Evolutionary conservation across 176 grass and related monocot species (phyloP), one percentile per base, ranked within the genome.

Genomic region (Rhynchospora pubera): DNA sequence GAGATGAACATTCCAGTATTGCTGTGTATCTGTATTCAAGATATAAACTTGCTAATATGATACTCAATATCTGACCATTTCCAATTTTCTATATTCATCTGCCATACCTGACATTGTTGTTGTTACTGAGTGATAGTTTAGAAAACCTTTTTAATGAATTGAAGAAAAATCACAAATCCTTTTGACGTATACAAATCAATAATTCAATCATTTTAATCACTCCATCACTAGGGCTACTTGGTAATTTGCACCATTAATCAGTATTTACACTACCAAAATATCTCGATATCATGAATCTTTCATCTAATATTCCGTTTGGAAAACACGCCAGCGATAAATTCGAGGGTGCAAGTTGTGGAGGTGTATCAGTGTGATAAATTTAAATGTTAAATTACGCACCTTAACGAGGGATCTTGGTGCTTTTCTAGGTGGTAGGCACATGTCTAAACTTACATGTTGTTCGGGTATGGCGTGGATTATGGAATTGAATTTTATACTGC

Each of bases 341-440:
- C 62, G 24, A 32, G 21, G 23, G 62, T 64, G 4, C 22, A 47
- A 46, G 3, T 22, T n/a, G 39, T 70, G 8, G 67, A 46, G 39
- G 16, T 45, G 55, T 21, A 69, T 69, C 39, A 9, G 65, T 57
- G 34, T 7, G 16, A 18, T 39, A 5, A 2, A 39, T 39, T 39
- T 39, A 39, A 2, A 44, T 44, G 26, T 7, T 45, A 44, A 44
- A 44, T 19, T 45, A 46, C 8, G 42, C 9, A 21, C 42, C 16
- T 46, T 12, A 57, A 70, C 47, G 19, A 70, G 67, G 39, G 14
- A 46, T 70, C 67, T 21, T 16, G 16, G 46, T 46, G 42, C 67
- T 70, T 63, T 63, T 63, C 22, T 46, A 70, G 9, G 67, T 70
- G 39, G 67, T 70, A 46, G n/a, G 67, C 67, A 71, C 67, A 71